Evolutionary conservation across 371 early-diverging fungal genomes (phyloP).

Genomic region (Mortierella sp.): DNA sequence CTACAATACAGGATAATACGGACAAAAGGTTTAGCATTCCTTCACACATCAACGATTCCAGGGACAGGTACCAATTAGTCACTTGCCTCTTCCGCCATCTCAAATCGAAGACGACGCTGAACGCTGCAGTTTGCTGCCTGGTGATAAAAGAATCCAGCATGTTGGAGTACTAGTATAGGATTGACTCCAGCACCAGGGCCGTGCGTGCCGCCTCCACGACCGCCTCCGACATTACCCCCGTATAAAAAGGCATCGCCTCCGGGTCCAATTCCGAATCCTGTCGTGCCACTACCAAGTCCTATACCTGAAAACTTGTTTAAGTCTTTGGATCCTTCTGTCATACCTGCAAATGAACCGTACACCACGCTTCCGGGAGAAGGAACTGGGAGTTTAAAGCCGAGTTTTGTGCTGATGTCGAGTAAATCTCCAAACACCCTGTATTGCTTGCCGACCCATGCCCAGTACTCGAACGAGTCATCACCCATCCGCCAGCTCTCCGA

Average conservation of each 20-base stretch:
- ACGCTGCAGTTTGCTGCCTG: conserved; percentile 83
- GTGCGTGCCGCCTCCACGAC: conserved; percentile 53
- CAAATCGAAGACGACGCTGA: conserved; percentile 72
- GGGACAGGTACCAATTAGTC: too few species aligned
- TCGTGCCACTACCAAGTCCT: conserved; percentile 19
- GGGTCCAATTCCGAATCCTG: conserved; percentile 46
- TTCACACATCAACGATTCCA: too few species aligned
- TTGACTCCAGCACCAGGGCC: conserved; percentile 57
- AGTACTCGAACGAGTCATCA: conserved; percentile 80
- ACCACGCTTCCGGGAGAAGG: conserved; percentile 59
- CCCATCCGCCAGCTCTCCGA: conserved; percentile 68
- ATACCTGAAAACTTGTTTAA: conserved; percentile 50
- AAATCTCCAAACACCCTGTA: conserved; percentile 84
- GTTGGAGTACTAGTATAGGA: conserved; percentile 79
- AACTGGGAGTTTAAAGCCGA: conserved; percentile 74
- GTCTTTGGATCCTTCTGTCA: conserved; percentile 49
- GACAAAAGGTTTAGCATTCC: background rate
- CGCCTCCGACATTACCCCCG: conserved; percentile 47
- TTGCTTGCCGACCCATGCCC: conserved; percentile 87
- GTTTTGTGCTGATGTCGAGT: conserved; percentile 75
- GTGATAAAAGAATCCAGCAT: conserved; percentile 88
- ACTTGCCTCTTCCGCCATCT: conserved; percentile 58
- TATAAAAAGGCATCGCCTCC: conserved; percentile 36
- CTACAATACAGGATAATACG: conserved; percentile 6
- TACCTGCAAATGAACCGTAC: conserved; percentile 43